phyloP scores from a whole-genome alignment of 192 early-diverging fungal genomes.

The Entophlyctis luteolus region DNA sequence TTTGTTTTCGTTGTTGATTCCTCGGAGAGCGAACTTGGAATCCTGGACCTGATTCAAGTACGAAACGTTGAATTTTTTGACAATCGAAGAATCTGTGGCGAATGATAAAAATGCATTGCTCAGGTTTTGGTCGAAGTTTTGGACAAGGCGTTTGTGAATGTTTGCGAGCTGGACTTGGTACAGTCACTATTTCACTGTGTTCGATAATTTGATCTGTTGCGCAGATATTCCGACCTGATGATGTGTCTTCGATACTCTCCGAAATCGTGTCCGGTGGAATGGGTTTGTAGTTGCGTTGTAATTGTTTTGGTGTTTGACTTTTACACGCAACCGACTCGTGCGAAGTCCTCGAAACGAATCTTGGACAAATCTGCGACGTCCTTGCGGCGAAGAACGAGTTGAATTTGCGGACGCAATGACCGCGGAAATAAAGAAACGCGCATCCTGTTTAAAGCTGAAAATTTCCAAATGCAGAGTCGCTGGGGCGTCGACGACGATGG shows the following conservation, averaged over 20 bases:
- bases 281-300: constrained; percentile 43
- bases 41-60: constrained; percentile 94
- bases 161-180: constrained; percentile 94
- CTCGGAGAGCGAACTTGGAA: constrained; percentile 91
- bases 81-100: neutral
- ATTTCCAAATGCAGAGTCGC: neutral
- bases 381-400: constrained; percentile 24
- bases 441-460: too few species aligned
- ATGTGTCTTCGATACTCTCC: constrained; percentile 75
- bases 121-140: constrained; percentile 94
- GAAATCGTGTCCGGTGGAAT: constrained; percentile 90
- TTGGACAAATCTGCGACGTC: constrained; percentile 27
- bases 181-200: constrained; percentile 1
- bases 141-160: constrained; percentile 86
- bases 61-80: constrained; percentile 12
- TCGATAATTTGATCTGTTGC: neutral
- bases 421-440: too few species aligned
- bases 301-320: neutral
- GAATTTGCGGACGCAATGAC: constrained; percentile 16
- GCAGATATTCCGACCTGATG: constrained; percentile 88
- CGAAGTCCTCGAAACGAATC: constrained; percentile 22
- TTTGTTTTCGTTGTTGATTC: constrained; percentile 97
- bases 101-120: neutral
- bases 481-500: constrained; percentile 49
- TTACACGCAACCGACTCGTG: neutral